phyloP scores from a whole-genome alignment of 1,284 basidiomycete genomes.

The Tylopilus sp. region DNA sequence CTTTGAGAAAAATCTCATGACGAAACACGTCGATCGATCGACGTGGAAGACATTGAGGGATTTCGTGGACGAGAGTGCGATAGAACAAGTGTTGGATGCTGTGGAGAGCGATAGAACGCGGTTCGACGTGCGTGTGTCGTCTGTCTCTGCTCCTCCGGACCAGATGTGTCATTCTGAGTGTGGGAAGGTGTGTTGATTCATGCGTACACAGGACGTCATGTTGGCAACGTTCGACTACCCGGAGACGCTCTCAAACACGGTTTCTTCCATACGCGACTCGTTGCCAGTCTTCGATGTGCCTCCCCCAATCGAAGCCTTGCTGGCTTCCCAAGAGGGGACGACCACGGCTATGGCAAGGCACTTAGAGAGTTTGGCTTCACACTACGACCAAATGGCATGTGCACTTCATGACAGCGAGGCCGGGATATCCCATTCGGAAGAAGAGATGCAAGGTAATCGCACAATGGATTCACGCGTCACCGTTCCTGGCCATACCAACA shows the following conservation, averaged over 20 bases:
- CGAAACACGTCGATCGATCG: conserved; percentile 43
- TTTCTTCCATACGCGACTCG: conserved; percentile 49
- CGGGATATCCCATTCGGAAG: conserved; percentile 59
- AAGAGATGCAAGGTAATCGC: conserved; percentile 60
- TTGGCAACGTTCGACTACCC: conserved; percentile 63
- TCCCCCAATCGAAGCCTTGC: conserved; percentile 45
- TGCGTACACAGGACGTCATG: conserved; percentile 50
- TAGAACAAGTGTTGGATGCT: conserved; percentile 68
- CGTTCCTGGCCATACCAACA: not conserved
- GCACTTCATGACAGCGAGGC: conserved; percentile 63
- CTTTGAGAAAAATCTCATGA: conserved; percentile 29
- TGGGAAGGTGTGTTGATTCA: not conserved
- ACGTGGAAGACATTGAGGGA: conserved; percentile 78
- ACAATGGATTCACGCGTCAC: not conserved
- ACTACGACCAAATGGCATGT: conserved; percentile 70
- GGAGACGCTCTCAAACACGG: conserved; percentile 53
- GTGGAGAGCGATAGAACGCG: conserved; percentile 64
- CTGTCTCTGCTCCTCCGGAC: not conserved
- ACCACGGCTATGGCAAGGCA: conserved; percentile 66
- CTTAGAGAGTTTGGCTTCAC: conserved; percentile 62
- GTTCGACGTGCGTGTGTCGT: conserved; percentile 54
- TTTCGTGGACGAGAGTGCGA: conserved; percentile 75
- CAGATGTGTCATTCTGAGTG: not conserved
- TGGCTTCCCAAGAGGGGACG: conserved; percentile 55
- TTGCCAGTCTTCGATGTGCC: conserved; percentile 42